Base-by-base conservation (phyloP, 1,284 basidiomycete species). In the Ustilago trichophora region DNA sequence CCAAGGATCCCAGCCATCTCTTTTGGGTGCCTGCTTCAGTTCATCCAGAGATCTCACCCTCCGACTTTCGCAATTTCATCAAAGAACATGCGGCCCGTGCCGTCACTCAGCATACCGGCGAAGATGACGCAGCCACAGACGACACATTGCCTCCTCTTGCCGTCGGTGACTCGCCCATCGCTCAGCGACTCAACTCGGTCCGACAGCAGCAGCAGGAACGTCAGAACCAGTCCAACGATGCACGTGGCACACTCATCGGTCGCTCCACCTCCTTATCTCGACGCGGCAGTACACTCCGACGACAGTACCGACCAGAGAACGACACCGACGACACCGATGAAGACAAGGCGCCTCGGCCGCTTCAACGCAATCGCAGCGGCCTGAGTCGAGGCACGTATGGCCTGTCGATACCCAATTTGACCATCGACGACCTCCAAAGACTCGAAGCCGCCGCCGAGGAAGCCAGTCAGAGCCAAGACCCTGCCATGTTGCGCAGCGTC, bases 11-110 rank as follows among this genome's bases (percentile, higher is more conserved):
- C 6, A 59, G 59, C 19, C 71, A 92, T 82, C 87, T 97, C 59
- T 98, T 97, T 85, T 98, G 95, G 95, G 92, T 98, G 15, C 95
- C 95, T 33, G 95, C 95, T 13, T 88, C 90, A 52, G 85, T 97
- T 19, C 95, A 98, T 80, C 96, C 95, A 18, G 95, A 98, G 84
- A 91, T 98, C 78, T 95, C 94, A 1, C 96, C 96, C 10, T 89
- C 89, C 46, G 93, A 98, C 83, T 98, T 98, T 83, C 89, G 92
- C 57, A 89, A 89, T 24, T 97, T 98, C 79, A 87, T 98, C 72
- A 91, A 94, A 82, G 91, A 96, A 74, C 95, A 98, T 83, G 88
- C 94, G 3, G 73, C 73, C 18, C 79, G 82, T 3, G 83, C 83
- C 21, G 82, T 76, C 43, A 63, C 38, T 33, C 73, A 72, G 37